Evolutionary conservation across 2,329 filamentous ascomycete species (phyloP).

Genomic region (Emmonsiellopsis sp.): DNA sequence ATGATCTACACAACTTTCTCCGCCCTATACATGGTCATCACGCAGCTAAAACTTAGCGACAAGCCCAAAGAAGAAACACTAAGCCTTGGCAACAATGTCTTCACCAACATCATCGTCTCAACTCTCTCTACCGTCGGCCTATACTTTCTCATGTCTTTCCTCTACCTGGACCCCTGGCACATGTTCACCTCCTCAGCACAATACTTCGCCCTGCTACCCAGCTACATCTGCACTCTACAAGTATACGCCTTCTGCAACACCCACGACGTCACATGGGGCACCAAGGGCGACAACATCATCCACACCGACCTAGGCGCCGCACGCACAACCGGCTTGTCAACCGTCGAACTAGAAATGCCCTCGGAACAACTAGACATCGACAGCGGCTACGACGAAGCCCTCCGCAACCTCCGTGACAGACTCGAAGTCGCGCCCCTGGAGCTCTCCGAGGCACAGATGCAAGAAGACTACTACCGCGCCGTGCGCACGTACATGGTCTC

Average conservation of each 20-base stretch:
- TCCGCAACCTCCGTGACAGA: constrained; percentile 89
- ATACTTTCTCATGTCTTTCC: constrained; percentile 92
- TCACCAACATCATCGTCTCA: constrained; percentile 89
- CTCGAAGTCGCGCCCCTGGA: constrained; percentile 63
- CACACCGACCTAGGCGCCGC: constrained; percentile 87
- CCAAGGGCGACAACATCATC: constrained; percentile 94
- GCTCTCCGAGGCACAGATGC: constrained; percentile 67
- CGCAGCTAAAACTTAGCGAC: constrained; percentile 55
- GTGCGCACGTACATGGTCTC: constrained; percentile 98
- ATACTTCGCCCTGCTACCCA: constrained; percentile 86
- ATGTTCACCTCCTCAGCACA: constrained; percentile 89
- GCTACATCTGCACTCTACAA: constrained; percentile 93
- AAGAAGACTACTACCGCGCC: constrained; percentile 97
- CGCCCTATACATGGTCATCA: constrained; percentile 76
- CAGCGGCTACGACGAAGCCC: constrained; percentile 90
- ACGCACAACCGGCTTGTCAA: constrained; percentile 62
- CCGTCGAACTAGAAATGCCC: constrained; percentile 94
- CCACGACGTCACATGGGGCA: constrained; percentile 98
- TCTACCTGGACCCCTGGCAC: constrained; percentile 98
- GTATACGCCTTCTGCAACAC: constrained; percentile 99
- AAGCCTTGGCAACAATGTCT: constrained; percentile 71
- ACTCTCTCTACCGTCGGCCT: constrained; percentile 82
- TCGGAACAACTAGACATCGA: constrained; percentile 97
- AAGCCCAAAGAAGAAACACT: constrained; percentile 38
- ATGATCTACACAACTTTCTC: constrained; percentile 95